These are phyloP conservation scores for Trichoderma sp. DNA, from an alignment of 2,329 filamentous ascomycete genomes.

Conservation along the genomic window DNA sequence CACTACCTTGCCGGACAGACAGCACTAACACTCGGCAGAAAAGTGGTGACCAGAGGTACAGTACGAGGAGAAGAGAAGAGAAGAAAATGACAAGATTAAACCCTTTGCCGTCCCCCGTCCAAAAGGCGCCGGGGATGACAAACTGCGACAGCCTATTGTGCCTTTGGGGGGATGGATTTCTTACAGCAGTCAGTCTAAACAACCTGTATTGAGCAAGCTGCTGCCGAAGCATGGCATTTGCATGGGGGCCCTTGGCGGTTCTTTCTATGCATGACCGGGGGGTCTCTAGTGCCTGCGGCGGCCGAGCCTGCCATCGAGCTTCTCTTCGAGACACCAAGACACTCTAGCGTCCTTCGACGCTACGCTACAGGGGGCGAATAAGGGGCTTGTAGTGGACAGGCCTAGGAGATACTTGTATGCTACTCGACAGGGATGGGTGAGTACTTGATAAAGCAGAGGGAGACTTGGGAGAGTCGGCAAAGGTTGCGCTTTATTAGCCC, in stretches of 20 bases:
- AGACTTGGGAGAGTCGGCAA: not conserved
- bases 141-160: conserved; percentile 4
- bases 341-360: conserved; percentile 16
- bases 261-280: not conserved
- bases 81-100: not conserved
- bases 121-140: conserved; percentile 1
- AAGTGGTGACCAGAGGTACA: not conserved
- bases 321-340: conserved; percentile 16
- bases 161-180: not conserved
- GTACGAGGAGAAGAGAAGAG: not conserved
- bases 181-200: not conserved
- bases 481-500: not conserved
- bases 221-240: conserved; percentile 8
- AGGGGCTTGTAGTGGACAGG: conserved; percentile 1
- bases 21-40: conserved; percentile 3
- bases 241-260: conserved; percentile 4
- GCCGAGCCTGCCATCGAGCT: conserved; percentile 3
- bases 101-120: not conserved
- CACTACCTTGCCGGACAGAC: not conserved
- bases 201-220: conserved; percentile 10
- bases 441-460: not conserved
- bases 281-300: conserved; percentile 2
- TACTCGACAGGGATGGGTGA: not conserved
- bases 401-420: not conserved
- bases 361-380: conserved; percentile 5